phyloP scores from a whole-genome alignment of 257 asterid species.

The Eucommia ulmoides region DNA sequence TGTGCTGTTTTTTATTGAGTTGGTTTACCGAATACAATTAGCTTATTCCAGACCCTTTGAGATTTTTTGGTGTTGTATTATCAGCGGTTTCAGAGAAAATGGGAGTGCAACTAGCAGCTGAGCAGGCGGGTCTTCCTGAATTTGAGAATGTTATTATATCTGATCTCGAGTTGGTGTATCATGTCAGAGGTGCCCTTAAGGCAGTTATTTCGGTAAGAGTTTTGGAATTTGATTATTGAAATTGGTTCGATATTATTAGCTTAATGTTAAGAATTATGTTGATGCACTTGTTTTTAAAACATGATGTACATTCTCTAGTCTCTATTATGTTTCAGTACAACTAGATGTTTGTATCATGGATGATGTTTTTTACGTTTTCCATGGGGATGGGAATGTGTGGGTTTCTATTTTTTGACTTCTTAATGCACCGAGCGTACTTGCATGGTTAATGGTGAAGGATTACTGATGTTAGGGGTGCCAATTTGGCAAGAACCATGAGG shows the following conservation, averaged over 20 bases:
- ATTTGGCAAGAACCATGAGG: too few species aligned
- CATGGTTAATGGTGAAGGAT: too few species aligned
- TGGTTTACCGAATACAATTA: too few species aligned
- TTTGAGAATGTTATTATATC: slow-evolving; percentile 37
- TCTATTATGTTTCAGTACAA: background rate
- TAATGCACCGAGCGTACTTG: too few species aligned
- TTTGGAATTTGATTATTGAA: background rate
- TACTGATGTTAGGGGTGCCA: too few species aligned
- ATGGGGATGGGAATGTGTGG: background rate
- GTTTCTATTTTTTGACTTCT: too few species aligned
- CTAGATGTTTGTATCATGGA: background rate
- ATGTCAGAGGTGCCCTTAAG: slow-evolving; percentile 53
- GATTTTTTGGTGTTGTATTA: too few species aligned
- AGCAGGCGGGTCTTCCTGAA: slow-evolving; percentile 15
- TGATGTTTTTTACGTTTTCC: background rate
- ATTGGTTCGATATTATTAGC: background rate
- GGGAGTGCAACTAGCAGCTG: slow-evolving; percentile 31
- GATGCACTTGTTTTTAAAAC: background rate
- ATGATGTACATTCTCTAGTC: background rate
- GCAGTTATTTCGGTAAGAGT: slow-evolving; percentile 41
- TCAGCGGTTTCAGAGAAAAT: too few species aligned
- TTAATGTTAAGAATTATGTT: background rate
- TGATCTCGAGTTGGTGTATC: slow-evolving; percentile 45
- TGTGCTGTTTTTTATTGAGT: too few species aligned
- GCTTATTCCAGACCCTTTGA: too few species aligned